Evolutionary conservation across 2,329 filamentous ascomycete species (phyloP).

Genomic region (Verticillium nubilum): DNA sequence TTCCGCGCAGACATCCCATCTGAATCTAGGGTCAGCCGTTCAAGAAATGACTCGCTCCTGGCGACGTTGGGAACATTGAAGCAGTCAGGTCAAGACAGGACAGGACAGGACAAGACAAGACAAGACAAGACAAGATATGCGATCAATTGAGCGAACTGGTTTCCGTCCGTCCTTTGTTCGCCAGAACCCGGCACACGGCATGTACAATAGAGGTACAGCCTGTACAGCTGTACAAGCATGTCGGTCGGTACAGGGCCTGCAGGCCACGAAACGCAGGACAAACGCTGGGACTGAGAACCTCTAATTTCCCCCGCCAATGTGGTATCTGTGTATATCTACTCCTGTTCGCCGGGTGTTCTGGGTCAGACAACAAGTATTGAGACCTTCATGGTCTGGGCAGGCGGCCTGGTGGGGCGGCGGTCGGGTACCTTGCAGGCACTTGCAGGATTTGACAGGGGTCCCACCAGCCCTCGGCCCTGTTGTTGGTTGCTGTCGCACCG

Average conservation of each 20-base stretch:
- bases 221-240: too few species aligned
- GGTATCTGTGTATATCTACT: neutral
- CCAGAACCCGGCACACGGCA: neutral
- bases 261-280: neutral
- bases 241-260: neutral
- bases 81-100: neutral
- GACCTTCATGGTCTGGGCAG: neutral
- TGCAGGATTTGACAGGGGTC: neutral
- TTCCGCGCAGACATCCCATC: neutral
- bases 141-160: neutral
- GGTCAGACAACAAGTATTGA: neutral
- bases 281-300: neutral
- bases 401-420: neutral
- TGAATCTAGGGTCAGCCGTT: neutral
- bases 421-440: conserved; percentile 1
- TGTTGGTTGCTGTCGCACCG: neutral
- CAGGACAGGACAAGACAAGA: too few species aligned
- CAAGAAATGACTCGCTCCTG: neutral
- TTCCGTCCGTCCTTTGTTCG: neutral
- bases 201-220: neutral
- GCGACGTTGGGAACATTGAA: neutral
- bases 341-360: neutral
- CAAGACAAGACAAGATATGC: neutral
- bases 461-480: neutral
- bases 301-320: neutral